Percentiles rank a stretch among this genome's conserved stretches.
Evolutionary conservation across 164 flowering plant genomes (phyloP).

Genomic region (Stephania japonica): DNA sequence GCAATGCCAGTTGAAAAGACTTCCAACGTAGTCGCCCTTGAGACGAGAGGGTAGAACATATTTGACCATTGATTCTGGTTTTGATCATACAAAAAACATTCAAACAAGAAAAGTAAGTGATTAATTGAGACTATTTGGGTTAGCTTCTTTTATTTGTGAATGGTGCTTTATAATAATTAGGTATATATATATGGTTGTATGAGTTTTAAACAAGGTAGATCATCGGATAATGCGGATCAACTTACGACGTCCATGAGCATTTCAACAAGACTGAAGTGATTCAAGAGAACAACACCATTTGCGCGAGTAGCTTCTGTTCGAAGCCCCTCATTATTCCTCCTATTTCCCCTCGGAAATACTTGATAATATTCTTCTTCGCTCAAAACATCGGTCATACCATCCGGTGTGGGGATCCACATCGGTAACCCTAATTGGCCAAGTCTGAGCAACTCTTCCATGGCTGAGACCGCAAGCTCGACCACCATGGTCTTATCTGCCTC

Average conservation of each 20-base stretch:
- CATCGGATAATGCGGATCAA: background rate
- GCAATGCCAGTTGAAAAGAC: constrained; percentile 86
- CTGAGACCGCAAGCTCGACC: constrained; percentile 68
- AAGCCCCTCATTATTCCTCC: constrained; percentile 40
- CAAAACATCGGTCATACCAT: constrained; percentile 19
- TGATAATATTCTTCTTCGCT: constrained; percentile 34
- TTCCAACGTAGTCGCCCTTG: constrained; percentile 70
- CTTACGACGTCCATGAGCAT: constrained; percentile 83
- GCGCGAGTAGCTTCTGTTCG: constrained; percentile 71
- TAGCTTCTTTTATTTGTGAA: background rate
- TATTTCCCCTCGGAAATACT: constrained; percentile 65
- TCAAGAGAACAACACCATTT: constrained; percentile 64
- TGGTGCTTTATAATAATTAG: background rate
- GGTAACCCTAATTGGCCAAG: constrained; percentile 60
- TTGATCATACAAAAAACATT: too few species aligned
- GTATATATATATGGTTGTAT: background rate
- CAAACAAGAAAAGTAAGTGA: too few species aligned
- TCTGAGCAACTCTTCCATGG: constrained; percentile 65
- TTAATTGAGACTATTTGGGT: too few species aligned
- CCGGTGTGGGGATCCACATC: constrained; percentile 34
- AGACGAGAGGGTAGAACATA: constrained; percentile 61
- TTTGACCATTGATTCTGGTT: constrained; percentile 74
- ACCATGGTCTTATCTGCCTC: constrained; percentile 64
- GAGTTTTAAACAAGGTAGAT: background rate
- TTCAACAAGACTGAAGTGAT: constrained; percentile 65